Base-by-base conservation (phyloP, 192 early-diverging fungal species). In the Coemansia sp. region DNA sequence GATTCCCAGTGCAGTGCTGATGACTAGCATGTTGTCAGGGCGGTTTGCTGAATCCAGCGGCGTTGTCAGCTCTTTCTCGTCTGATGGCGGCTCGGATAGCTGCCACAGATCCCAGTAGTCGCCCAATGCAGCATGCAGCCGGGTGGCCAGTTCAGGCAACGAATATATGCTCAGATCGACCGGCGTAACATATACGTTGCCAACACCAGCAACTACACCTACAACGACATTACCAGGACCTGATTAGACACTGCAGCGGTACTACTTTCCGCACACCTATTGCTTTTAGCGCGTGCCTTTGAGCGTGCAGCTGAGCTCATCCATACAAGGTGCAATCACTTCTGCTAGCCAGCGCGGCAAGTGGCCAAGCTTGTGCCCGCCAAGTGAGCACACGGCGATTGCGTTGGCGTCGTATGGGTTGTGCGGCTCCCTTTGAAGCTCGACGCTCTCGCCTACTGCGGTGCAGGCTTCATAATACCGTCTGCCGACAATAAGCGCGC, bases 71-170 rank as follows among this genome's bases (percentile, higher is more conserved):
- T 42, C 10, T 17, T 27, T 2, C 0, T 27, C 12, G 40, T 14
- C 23, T 39, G 27, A 11, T 17, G 10, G 22, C 20, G 31, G 55
- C 21, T 17, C 19, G 26, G 20, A 21, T 5, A 72, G 58, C 49
- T 72, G 62, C 70, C 70, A 72, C 62, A 72, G 61, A 2, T 46
- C 40, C 70, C 70, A 72, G 38, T 65, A 66, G 0, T 40, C 43
- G 20, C 50, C 59, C 4, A 72, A 52, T 15, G 47, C 42, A 1
- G 25, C 12, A 17, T 29, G 42, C 10, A 72, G n/a, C 10, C n/a
- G 26, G 1, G 2, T n/a, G 2, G 49, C 42, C 23, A 34, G 21
- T 8, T 8, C 17, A 10, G 34, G 15, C 9, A 15, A 50, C n/a
- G 58, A 58, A 35, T 45, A 62, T 2, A 72, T 19, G 8, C 26